Conservation (phyloP, 768 basidiomycete species). For the Suillus subaureus region DNA sequence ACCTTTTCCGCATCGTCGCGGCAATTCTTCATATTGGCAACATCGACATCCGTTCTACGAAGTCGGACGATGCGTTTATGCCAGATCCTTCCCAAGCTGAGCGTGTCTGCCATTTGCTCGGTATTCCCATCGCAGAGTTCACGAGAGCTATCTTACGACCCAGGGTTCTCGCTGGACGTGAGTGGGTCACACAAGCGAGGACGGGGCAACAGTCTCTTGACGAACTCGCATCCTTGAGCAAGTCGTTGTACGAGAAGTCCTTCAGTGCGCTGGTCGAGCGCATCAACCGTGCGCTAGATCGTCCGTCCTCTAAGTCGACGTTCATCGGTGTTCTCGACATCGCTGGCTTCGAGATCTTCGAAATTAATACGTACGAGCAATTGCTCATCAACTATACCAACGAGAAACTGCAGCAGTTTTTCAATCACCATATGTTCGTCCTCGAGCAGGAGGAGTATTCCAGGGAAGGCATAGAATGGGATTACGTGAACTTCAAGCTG, state of each 20-base stretch:
- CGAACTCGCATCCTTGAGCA: constrained; percentile 88
- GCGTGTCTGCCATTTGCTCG: constrained; percentile 88
- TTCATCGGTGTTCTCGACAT: constrained; percentile 99
- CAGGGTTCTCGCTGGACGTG: constrained; percentile 89
- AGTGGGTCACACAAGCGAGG: constrained; percentile 95
- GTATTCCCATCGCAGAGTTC: constrained; percentile 86
- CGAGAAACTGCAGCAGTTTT: constrained; percentile 97
- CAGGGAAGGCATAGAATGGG: constrained; percentile 95
- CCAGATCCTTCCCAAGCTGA: constrained; percentile 84
- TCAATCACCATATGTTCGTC: constrained; percentile 99
- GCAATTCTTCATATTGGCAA: constrained; percentile 96
- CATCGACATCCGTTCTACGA: constrained; percentile 76
- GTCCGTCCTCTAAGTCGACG: constrained; percentile 87
- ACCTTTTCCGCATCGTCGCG: constrained; percentile 93
- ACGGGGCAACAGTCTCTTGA: constrained; percentile 91
- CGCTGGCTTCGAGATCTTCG: constrained; percentile 98
- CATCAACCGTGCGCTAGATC: constrained; percentile 91
- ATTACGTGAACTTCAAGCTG: constrained; percentile 96
- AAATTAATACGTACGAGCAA: constrained; percentile 94
- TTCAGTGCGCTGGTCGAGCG: constrained; percentile 93
- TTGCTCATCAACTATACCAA: constrained; percentile 99
- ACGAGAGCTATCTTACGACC: constrained; percentile 87
- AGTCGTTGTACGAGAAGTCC: constrained; percentile 96
- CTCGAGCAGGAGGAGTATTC: constrained; percentile 99
- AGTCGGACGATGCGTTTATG: constrained; percentile 80